Evolutionary conservation across 495 filamentous ascomycete species (phyloP).

Genomic region (Neurospora pannonica): DNA sequence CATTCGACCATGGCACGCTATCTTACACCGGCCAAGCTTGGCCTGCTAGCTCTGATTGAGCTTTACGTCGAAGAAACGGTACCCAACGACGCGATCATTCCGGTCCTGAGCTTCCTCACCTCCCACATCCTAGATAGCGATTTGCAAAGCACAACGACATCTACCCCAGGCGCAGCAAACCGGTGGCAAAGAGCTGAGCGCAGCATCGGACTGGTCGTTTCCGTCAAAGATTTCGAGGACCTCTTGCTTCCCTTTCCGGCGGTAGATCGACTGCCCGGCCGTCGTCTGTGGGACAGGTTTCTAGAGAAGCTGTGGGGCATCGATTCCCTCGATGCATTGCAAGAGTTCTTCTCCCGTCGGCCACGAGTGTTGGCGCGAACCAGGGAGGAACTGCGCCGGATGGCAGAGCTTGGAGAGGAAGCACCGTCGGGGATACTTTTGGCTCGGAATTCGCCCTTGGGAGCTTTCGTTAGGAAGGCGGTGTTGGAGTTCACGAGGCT

Average conservation of each 20-base stretch:
- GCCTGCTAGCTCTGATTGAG: conserved; percentile 67
- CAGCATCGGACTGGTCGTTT: conserved; percentile 43
- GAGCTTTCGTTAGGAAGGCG: conserved; percentile 69
- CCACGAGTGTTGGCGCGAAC: conserved; percentile 50
- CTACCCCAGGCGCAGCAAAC: conserved; percentile 6
- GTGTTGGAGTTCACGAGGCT: conserved; percentile 71
- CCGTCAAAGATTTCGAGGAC: conserved; percentile 58
- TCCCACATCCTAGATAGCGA: conserved; percentile 54
- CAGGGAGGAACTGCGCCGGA: conserved; percentile 43
- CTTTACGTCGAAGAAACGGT: conserved; percentile 69
- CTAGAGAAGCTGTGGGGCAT: conserved; percentile 78
- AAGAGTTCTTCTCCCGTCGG: conserved; percentile 57
- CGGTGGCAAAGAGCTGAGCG: conserved; percentile 32
- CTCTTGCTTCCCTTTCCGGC: conserved; percentile 45
- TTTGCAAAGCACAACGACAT: conserved; percentile 2
- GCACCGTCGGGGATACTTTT: conserved; percentile 38
- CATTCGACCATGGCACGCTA: conserved; percentile 56
- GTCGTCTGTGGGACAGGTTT: conserved; percentile 75
- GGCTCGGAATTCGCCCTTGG: conserved; percentile 66
- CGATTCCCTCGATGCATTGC: conserved; percentile 67
- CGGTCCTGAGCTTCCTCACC: conserved; percentile 78
- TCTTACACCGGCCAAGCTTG: conserved; percentile 77
- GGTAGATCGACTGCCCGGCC: conserved; percentile 62
- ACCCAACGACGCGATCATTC: conserved; percentile 64
- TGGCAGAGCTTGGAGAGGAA: conserved; percentile 23